Evolutionary conservation across 2,329 filamentous ascomycete genomes (phyloP), one percentile per base, ranked within the genome.

Genomic region (Pseudogymnoascus sp.): DNA sequence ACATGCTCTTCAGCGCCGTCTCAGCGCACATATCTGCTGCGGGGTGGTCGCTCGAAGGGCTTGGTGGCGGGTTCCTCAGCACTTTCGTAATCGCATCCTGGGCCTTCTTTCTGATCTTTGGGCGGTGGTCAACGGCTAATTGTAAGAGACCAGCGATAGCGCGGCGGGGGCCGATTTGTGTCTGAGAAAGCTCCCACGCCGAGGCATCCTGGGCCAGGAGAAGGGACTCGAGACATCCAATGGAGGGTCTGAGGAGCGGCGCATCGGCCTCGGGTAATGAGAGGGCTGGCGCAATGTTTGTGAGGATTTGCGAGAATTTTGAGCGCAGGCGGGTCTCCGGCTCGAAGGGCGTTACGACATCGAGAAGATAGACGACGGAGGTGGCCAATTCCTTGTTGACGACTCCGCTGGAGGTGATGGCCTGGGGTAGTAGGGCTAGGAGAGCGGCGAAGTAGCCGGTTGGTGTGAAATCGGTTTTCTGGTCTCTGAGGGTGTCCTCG

Each of bases 361-460:
- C 93, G 79, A 99, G 91, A 14, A 99, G 87, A 76, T 99, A 99
- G 69, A 99, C 89, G 67, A 96, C 89, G 2, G 93, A 90, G 21
- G 89, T 87, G 33, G 90, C 89, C 65, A 96, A 80, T 67, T 96
- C 91, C 74, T 90, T 90, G 73, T 93, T 93, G 62, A 89, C 80
- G 62, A 86, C 85, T 60, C 86, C 88, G 67, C 79, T 75, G 55
- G 75, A 81, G 40, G 82, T 85, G 61, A 89, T 83, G 28, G 91
- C 88, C 76, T 96, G 90, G 70, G 86, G 85, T 2, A 99, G 84
- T 3, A 99, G 83, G 38, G 93, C 91, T 52, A 99, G 83, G 4
- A 99, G 85, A n/a, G 95, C 93, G 14, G 93, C 93, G 73, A 97
- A 97, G 78, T 97, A 99, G 65, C 89, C 91, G 14, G 95, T 97